These are phyloP conservation scores for Venustampulla echinocandica DNA, from an alignment of 495 filamentous ascomycete species.

Conservation along the genomic window DNA sequence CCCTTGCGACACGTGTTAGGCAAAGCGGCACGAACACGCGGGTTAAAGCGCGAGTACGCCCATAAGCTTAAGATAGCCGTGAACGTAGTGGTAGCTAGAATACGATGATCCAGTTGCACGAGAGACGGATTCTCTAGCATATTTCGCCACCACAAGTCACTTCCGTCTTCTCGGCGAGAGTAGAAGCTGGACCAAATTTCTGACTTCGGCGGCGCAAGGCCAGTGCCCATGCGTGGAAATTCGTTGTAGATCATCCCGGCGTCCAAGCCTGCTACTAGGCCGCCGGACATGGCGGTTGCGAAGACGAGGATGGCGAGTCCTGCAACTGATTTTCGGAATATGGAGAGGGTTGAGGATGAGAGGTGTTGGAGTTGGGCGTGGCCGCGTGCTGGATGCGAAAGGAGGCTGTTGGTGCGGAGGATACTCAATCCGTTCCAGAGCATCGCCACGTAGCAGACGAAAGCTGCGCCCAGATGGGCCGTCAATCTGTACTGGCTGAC, in stretches of 20 bases:
- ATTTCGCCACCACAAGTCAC: constrained; percentile 92
- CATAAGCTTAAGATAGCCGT: constrained; percentile 67
- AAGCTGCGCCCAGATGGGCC: constrained; percentile 81
- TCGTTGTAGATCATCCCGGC: constrained; percentile 97
- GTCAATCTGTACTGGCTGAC: constrained; percentile 92
- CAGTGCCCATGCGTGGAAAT: constrained; percentile 88
- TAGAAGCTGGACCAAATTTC: constrained; percentile 86
- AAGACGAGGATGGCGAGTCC: constrained; percentile 74
- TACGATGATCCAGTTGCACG: constrained; percentile 92
- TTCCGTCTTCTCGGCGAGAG: constrained; percentile 61
- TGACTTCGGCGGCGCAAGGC: constrained; percentile 65
- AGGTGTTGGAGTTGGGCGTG: constrained; percentile 48
- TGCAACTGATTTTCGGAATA: constrained; percentile 65
- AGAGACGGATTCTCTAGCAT: constrained; percentile 91
- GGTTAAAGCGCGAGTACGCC: constrained; percentile 61
- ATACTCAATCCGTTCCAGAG: constrained; percentile 83
- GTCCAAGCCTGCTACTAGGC: constrained; percentile 87
- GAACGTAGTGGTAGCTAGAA: constrained; percentile 83
- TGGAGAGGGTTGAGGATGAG: constrained; percentile 51
- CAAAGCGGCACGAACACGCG: constrained; percentile 50
- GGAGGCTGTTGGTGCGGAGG: constrained; percentile 60
- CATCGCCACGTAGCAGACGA: constrained; percentile 88
- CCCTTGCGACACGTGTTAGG: constrained; percentile 59
- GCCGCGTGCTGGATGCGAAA: constrained; percentile 51
- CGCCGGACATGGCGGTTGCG: constrained; percentile 84